Percentiles rank a stretch among this genome's conserved stretches.
Evolutionary conservation across 768 basidiomycete genomes (phyloP).

Genomic region (Tricholoma saponaceum): DNA sequence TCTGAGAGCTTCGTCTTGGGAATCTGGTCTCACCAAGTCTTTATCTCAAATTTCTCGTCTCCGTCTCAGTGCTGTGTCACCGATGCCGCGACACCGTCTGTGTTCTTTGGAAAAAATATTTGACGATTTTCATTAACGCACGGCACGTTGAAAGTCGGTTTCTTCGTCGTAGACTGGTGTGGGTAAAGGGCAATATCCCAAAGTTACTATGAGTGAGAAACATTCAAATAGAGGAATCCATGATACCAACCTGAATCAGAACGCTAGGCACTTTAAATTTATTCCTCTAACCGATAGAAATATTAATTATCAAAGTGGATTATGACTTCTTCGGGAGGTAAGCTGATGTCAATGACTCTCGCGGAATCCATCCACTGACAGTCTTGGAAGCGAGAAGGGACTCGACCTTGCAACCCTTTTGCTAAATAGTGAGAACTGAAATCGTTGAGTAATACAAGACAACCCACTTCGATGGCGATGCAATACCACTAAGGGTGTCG

Average conservation of each 20-base stretch:
- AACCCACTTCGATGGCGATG: neutral
- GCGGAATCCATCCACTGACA: neutral
- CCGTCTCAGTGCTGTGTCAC: neutral
- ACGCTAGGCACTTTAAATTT: neutral
- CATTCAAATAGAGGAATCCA: neutral
- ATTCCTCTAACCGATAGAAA: neutral
- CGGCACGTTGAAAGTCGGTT: neutral
- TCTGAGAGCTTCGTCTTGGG: constrained; percentile 2
- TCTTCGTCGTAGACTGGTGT: neutral
- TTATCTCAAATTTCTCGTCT: neutral
- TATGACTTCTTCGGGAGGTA: neutral
- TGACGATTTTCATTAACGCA: too few relatives aligned
- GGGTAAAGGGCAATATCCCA: neutral
- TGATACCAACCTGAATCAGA: neutral
- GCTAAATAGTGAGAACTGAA: neutral
- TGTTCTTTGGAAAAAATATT: too few relatives aligned
- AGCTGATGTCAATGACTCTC: neutral
- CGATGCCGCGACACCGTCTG: neutral
- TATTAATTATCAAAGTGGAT: neutral
- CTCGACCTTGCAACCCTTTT: neutral
- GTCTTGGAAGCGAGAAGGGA: neutral
- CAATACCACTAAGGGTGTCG: neutral
- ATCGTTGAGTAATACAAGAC: neutral
- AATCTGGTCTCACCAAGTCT: neutral
- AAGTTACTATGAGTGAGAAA: neutral